Base-by-base conservation (phyloP, 257 asterid genomes). In the Cinchona pubescens region DNA sequence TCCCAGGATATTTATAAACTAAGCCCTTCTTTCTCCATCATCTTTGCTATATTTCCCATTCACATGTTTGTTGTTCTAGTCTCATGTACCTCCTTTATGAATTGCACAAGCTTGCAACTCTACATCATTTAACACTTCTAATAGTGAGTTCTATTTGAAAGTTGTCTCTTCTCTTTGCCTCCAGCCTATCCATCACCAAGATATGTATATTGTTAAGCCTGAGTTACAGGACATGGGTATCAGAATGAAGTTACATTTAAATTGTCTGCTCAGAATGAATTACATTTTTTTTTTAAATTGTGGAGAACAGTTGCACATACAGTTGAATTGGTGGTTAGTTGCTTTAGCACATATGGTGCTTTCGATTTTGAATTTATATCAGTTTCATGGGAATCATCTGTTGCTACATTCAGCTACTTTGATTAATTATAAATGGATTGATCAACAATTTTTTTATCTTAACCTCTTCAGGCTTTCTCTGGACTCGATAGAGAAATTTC, bases 401-500 rank as follows among this genome's bases (percentile, higher is more conserved):
- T 46, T 23, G 37, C 48, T 45, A 15, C 73, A 40, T 74, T 68
- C 48, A 13, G 59, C 61, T 46, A 35, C 79, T 68, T 67, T 56
- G n/a, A 18, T 13, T 29, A 12, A 53, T 48, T 61, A 21, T 35
- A 25, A 16, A 67, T 18, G 18, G 46, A 66, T 45, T 65, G 35
- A 73, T 48, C 67, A 35, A 63, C 35, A 58, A 38, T 38, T 35
- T 27, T 75, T 68, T 74, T 32, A 30, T 38, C 70, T 75, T n/a
- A 53, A 67, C 61, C 71, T 60, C 65, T 71, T 71, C 88, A 94
- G 99, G 99, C 99, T 37, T 90, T 94, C 81, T 94, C 99, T 86
- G 98, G 99, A 83, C 85, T 94, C 78, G 99, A 94, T 90, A 79
- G 79, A 79, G 92, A 88, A 78, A 92, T 94, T 80, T 90, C 99